phyloP scores from a whole-genome alignment of 2,329 filamentous ascomycete genomes.

The Stachybotrys chlorohalonatus region DNA sequence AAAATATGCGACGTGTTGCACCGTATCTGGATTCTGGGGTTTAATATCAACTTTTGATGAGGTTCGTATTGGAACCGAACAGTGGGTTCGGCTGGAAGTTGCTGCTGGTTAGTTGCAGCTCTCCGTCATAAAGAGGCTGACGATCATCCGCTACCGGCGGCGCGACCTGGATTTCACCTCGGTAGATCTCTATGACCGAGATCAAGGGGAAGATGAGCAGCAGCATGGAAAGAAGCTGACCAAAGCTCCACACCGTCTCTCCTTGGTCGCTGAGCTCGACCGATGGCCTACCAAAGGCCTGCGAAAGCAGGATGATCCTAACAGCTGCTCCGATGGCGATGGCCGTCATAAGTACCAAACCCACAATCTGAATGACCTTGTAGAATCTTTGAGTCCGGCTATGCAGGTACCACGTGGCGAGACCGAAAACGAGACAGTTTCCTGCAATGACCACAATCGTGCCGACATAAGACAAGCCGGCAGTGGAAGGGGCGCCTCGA shows the following conservation, averaged over 20 bases:
- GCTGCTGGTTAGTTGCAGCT: constrained; percentile 18
- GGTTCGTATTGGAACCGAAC: not conserved
- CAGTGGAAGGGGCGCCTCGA: constrained; percentile 25
- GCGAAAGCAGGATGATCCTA: constrained; percentile 46
- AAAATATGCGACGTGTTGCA: too few relatives aligned
- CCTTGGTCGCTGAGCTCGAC: constrained; percentile 13
- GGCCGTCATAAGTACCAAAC: constrained; percentile 44
- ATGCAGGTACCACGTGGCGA: constrained; percentile 58
- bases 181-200: constrained; percentile 48
- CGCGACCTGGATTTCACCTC: constrained; percentile 37
- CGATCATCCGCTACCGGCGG: constrained; percentile 30
- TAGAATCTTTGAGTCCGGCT: constrained; percentile 44
- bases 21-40: too few relatives aligned
- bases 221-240: constrained; percentile 50
- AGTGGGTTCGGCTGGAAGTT: constrained; percentile 31
- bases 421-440: constrained; percentile 47
- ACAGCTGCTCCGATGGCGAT: constrained; percentile 50
- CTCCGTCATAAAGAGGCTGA: constrained; percentile 28
- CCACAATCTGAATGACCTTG: constrained; percentile 41
- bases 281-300: constrained; percentile 40
- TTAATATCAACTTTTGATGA: not conserved
- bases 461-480: constrained; percentile 42
- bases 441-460: constrained; percentile 53
- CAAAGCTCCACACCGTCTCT: constrained; percentile 47
- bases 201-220: constrained; percentile 52